A percentile compares a stretch with the other conserved stretches of the same genome.
Evolutionary conservation across 2,329 filamentous ascomycete genomes (phyloP).

Genomic region (Sporothrix luriei): DNA sequence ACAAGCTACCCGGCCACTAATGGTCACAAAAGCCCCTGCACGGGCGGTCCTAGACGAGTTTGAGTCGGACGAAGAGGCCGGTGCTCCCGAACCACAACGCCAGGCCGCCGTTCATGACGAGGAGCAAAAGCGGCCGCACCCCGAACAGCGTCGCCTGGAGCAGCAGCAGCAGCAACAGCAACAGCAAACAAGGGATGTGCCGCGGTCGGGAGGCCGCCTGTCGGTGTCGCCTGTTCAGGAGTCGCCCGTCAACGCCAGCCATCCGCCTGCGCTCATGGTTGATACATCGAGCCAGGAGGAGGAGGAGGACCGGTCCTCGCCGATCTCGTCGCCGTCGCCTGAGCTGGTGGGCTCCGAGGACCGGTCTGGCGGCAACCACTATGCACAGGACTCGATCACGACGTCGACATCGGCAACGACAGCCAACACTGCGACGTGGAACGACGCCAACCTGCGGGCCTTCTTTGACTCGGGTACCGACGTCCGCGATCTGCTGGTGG

Average conservation of each 20-base stretch:
- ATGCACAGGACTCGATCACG: conserved; percentile 53
- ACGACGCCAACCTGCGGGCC: conserved; percentile 78
- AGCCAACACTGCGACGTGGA: conserved; percentile 66
- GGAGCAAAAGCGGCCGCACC: conserved; percentile 6
- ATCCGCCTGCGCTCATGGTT: conserved; percentile 67
- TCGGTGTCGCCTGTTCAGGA: conserved; percentile 70
- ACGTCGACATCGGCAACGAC: conserved; percentile 58
- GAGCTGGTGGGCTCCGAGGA: conserved; percentile 58
- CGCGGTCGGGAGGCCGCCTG: conserved; percentile 50
- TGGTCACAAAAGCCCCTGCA: conserved; percentile 61
- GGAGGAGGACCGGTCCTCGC: conserved; percentile 57
- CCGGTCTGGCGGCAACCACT: conserved; percentile 45
- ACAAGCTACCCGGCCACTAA: conserved; percentile 56
- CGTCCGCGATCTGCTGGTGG: conserved; percentile 83
- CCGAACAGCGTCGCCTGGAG: conserved; percentile 35
- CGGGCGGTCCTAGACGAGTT: conserved; percentile 72
- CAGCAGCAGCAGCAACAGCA: conserved; percentile 46
- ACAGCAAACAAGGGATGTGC: conserved; percentile 48
- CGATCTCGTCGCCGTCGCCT: conserved; percentile 65
- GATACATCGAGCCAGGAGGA: conserved; percentile 71
- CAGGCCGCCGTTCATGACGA: conserved; percentile 39
- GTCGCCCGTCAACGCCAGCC: conserved; percentile 57
- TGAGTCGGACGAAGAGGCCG: conserved; percentile 56
- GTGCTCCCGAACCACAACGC: conserved; percentile 39
- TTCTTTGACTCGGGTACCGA: conserved; percentile 91